phyloP scores from a whole-genome alignment of 106 monocot species.

The Posidonia australis region DNA sequence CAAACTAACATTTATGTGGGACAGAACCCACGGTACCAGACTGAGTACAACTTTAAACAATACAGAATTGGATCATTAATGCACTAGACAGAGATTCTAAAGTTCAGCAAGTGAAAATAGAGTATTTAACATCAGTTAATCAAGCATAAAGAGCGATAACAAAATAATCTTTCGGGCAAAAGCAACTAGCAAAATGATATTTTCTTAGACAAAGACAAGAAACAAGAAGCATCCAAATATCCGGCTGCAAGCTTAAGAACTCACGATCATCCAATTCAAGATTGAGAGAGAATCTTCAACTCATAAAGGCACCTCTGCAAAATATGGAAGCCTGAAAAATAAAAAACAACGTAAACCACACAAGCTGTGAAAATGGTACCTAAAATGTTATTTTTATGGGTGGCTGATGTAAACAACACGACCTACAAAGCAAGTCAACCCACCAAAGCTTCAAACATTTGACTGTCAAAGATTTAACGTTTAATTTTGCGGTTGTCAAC shows the following conservation, averaged over 20 bases:
- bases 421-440: neutral
- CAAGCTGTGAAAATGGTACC: too few relatives aligned
- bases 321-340: neutral
- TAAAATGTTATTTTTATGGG: too few relatives aligned
- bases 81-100: neutral
- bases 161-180: neutral
- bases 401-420: neutral
- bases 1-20: too few relatives aligned
- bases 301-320: neutral
- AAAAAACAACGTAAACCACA: neutral
- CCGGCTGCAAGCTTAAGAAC: slow-evolving; percentile 6
- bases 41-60: too few relatives aligned
- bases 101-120: neutral
- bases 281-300: neutral
- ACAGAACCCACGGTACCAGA: neutral
- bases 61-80: too few relatives aligned
- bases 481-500: slow-evolving; percentile 7
- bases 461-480: neutral
- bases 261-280: slow-evolving; percentile 1
- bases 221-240: neutral
- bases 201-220: neutral
- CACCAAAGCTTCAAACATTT: neutral
- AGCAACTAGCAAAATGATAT: neutral
- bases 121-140: neutral
- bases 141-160: neutral